A percentile compares a stretch with the other conserved stretches of the same genome.
These are phyloP conservation scores for Russula griseocarnosa DNA, from an alignment of 768 basidiomycete genomes.

Conservation along the genomic window DNA sequence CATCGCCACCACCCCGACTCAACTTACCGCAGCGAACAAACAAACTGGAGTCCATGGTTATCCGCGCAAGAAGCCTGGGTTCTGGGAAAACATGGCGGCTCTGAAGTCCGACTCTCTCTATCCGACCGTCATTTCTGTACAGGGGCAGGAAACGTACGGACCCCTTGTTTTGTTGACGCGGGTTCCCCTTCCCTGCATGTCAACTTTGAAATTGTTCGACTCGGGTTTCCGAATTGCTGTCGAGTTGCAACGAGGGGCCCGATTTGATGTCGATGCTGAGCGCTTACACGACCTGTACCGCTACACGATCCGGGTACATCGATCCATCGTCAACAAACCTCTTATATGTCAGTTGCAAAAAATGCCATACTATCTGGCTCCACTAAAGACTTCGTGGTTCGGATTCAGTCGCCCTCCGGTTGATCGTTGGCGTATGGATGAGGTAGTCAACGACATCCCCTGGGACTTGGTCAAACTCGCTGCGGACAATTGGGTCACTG, in stretches of 20 bases:
- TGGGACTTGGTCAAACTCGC: slow-evolving; percentile 61
- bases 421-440: slow-evolving; percentile 34
- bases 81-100: slow-evolving; percentile 53
- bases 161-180: slow-evolving; percentile 67
- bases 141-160: slow-evolving; percentile 41
- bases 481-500: slow-evolving; percentile 48
- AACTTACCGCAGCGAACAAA: slow-evolving; percentile 20
- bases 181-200: slow-evolving; percentile 56
- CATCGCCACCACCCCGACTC: slow-evolving; percentile 5
- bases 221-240: slow-evolving; percentile 45
- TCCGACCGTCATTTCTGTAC: slow-evolving; percentile 50
- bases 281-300: slow-evolving; percentile 48
- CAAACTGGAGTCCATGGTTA: slow-evolving; percentile 50
- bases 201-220: slow-evolving; percentile 57
- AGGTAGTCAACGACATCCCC: slow-evolving; percentile 47
- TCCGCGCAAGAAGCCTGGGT: slow-evolving; percentile 54
- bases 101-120: slow-evolving; percentile 43
- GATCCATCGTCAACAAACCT: slow-evolving; percentile 64
- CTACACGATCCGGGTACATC: slow-evolving; percentile 63
- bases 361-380: slow-evolving; percentile 65
- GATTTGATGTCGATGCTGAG: slow-evolving; percentile 46
- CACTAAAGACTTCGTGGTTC: slow-evolving; percentile 45
- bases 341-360: slow-evolving; percentile 51
- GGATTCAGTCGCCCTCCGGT: slow-evolving; percentile 27
- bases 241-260: slow-evolving; percentile 44